Base-by-base conservation (phyloP, 2,329 filamentous ascomycete genomes). In the Zymoseptoria pseudotritici region DNA sequence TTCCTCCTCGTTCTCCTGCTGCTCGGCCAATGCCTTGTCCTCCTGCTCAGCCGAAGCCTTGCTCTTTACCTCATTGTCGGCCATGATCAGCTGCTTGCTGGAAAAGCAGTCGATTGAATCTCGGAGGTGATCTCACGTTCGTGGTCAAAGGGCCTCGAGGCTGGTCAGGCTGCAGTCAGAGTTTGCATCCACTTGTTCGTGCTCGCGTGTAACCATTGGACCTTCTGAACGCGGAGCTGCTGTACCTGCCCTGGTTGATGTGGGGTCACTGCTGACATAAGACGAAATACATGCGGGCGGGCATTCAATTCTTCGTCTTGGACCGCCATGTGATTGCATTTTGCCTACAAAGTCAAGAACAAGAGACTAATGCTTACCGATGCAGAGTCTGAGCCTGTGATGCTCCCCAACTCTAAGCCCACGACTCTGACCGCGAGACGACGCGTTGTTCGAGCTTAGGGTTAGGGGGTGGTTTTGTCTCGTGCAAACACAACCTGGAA, bases 1-100 rank as follows among this genome's bases (percentile, higher is more conserved):
- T 11, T 65, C 66, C 4, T 67, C 68, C 2, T 58, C 63, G 49
- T 66, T 65, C n/a, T 60, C 66, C 10, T 64, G 65, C 46, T 65
- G 21, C 11, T 53, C 22, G 20, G 17, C 36, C 36, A 46, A 46
- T 4, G 13, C 6, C 36, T 46, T 46, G 36, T 46, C 36, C 36
- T 13, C 36, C 36, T 46, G 11, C 36, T 46, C 36, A 46, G 36
- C 36, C 36, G 2, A 13, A 13, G 13, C 36, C 36, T 46, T 46
- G 36, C 36, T 46, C 36, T 46, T 46, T n/a, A 46, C 13, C 36
- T 46, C 36, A 46, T 46, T 46, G 36, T 46, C 36, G 36, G 36
- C 36, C 36, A 46, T 46, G 36, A 46, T 46, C 36, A n/a, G 17
- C 36, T 46, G 13, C 13, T 46, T 7, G 11, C 3, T 46, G 36